Evolutionary conservation across 225 moss, liverwort and hornwort species (phyloP).

Genomic region (Antitrichia curtipendula): DNA sequence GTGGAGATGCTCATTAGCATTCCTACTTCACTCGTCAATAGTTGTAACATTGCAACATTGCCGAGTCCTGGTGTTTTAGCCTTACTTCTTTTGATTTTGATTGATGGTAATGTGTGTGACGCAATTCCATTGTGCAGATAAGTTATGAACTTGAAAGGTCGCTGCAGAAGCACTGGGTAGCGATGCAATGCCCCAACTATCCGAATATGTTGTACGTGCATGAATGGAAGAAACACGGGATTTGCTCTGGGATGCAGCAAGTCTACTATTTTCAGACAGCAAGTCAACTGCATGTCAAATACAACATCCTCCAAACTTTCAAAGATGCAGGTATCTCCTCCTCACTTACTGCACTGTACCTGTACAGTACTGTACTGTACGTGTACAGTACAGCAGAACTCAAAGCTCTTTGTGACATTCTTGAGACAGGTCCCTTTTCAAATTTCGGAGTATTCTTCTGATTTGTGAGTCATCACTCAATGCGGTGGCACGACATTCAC

Average conservation of each 20-base stretch:
- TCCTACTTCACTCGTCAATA: neutral
- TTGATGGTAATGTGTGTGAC: neutral
- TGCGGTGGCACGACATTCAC: neutral
- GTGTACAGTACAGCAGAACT: neutral
- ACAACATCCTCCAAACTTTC: neutral
- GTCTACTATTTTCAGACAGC: neutral
- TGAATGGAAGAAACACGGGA: slow-evolving; percentile 4
- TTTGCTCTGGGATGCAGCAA: slow-evolving; percentile 2
- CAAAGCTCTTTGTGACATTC: neutral
- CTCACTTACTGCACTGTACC: neutral
- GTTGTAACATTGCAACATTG: neutral
- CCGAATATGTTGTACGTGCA: neutral
- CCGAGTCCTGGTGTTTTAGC: neutral
- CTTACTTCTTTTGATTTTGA: neutral
- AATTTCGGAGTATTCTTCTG: neutral
- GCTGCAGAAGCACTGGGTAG: neutral
- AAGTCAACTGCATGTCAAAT: neutral
- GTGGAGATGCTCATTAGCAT: neutral
- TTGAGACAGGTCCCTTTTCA: neutral
- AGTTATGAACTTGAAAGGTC: neutral
- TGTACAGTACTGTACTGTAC: no score
- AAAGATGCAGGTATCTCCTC: neutral
- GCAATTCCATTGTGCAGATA: neutral
- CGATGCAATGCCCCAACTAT: neutral
- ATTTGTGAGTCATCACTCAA: neutral